Conservation (phyloP, 768 basidiomycete genomes). For the Ephemerocybe angulata region DNA sequence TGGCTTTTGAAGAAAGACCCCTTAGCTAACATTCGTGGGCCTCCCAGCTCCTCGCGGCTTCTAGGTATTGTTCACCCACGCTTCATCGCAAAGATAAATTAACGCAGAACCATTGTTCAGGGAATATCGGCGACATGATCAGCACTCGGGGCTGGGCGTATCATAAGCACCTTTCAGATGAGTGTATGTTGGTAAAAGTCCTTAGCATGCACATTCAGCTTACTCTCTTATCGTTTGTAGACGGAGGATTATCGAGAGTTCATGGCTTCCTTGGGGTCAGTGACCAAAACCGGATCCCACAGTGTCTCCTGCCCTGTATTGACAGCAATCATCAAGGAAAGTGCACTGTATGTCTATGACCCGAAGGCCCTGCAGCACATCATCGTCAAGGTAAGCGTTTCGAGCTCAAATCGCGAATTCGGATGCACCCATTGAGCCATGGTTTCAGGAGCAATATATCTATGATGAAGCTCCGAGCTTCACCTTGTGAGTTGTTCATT, state of each 20-base stretch:
- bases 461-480: slow-evolving; percentile 25
- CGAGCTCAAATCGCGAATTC: neutral
- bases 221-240: slow-evolving; percentile 13
- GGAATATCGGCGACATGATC: too few relatives aligned
- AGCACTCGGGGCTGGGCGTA: too few relatives aligned
- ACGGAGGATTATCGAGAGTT: slow-evolving; percentile 30
- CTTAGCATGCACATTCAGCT: too few relatives aligned
- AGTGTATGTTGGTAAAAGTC: too few relatives aligned
- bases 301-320: neutral
- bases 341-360: slow-evolving; percentile 24
- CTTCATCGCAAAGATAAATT: too few relatives aligned
- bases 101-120: too few relatives aligned
- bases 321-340: slow-evolving; percentile 1
- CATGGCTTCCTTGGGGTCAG: slow-evolving; percentile 33
- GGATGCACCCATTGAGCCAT: neutral
- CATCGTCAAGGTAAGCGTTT: slow-evolving; percentile 34
- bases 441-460: slow-evolving; percentile 26
- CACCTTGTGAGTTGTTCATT: slow-evolving; percentile 18
- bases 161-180: too few relatives aligned
- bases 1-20: slow-evolving; percentile 2
- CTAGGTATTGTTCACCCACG: slow-evolving; percentile 4
- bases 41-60: slow-evolving; percentile 5
- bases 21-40: slow-evolving; percentile 7
- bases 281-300: neutral
- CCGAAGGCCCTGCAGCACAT: slow-evolving; percentile 44